phyloP scores from a whole-genome alignment of 164 flowering plant species.

The Macadamia tetraphylla region DNA sequence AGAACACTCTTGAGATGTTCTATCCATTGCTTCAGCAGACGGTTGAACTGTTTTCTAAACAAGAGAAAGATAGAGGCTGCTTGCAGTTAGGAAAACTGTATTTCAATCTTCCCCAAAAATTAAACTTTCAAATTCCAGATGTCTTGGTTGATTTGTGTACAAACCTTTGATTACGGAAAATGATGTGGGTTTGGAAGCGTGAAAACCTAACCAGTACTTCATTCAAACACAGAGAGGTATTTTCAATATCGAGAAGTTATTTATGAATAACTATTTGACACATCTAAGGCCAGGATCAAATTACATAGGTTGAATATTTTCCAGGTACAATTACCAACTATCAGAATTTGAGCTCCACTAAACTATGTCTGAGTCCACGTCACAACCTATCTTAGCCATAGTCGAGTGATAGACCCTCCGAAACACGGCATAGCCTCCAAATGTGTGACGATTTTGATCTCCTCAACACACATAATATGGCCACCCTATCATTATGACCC shows the following conservation, averaged over 20 bases:
- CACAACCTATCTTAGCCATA: conserved; percentile 60
- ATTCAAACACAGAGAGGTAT: conserved; percentile 19
- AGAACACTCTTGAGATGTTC: conserved; percentile 7
- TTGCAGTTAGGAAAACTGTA: background rate
- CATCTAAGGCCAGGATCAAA: conserved; percentile 13
- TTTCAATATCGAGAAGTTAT: conserved; percentile 12
- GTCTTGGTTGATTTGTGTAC: conserved; percentile 6
- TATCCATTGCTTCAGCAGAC: conserved; percentile 43
- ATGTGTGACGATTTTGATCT: conserved; percentile 75
- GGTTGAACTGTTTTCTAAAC: conserved; percentile 42
- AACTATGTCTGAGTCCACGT: conserved; percentile 7
- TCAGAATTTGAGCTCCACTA: conserved; percentile 6
- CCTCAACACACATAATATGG: conserved; percentile 48
- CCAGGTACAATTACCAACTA: conserved; percentile 9
- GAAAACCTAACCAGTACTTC: conserved; percentile 73
- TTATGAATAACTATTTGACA: background rate
- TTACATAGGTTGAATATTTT: background rate
- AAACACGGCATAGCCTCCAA: conserved; percentile 88
- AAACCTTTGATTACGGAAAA: conserved; percentile 62
- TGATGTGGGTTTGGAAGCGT: conserved; percentile 55
- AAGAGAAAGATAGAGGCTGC: conserved; percentile 9
- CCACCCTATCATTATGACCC: conserved; percentile 49
- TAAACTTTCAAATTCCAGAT: conserved; percentile 1
- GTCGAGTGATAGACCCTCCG: conserved; percentile 71
- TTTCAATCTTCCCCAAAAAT: background rate